phyloP scores from a whole-genome alignment of 345 rosid species.

The Eucalyptus guilfoylei region DNA sequence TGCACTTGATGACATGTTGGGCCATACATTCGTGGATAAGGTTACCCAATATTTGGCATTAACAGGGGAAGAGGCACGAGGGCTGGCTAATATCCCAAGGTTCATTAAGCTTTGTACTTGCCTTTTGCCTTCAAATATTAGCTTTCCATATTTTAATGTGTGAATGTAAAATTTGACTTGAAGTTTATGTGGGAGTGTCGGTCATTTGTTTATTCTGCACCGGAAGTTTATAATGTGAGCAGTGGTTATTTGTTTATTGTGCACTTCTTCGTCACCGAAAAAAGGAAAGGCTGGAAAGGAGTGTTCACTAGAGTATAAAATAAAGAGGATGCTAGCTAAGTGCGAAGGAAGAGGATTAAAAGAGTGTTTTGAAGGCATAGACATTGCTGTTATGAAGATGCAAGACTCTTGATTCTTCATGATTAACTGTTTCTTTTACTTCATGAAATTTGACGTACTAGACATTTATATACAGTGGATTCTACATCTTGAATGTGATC shows the following conservation, averaged over 20 bases:
- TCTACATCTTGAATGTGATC: background rate
- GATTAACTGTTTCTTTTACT: background rate
- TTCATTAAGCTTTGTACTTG: background rate
- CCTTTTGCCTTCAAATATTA: background rate
- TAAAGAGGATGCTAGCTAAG: background rate
- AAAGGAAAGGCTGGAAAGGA: background rate
- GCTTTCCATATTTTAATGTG: background rate
- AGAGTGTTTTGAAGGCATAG: background rate
- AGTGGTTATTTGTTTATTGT: background rate
- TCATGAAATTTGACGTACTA: background rate
- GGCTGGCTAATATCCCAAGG: background rate
- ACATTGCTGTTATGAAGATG: background rate
- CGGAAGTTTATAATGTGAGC: background rate
- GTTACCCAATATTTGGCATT: constrained; percentile 51
- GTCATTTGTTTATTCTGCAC: background rate
- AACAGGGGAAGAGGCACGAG: constrained; percentile 39
- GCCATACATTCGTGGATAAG: constrained; percentile 63
- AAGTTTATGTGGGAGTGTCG: background rate
- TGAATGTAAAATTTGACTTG: background rate
- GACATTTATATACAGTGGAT: background rate
- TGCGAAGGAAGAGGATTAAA: background rate
- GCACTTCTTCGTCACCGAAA: background rate
- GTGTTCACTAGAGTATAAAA: background rate
- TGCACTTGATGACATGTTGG: constrained; percentile 77
- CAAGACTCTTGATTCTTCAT: background rate